These are phyloP conservation scores for Ophiostoma piceae DNA, from an alignment of 2,329 filamentous ascomycete genomes.

Conservation along the genomic window DNA sequence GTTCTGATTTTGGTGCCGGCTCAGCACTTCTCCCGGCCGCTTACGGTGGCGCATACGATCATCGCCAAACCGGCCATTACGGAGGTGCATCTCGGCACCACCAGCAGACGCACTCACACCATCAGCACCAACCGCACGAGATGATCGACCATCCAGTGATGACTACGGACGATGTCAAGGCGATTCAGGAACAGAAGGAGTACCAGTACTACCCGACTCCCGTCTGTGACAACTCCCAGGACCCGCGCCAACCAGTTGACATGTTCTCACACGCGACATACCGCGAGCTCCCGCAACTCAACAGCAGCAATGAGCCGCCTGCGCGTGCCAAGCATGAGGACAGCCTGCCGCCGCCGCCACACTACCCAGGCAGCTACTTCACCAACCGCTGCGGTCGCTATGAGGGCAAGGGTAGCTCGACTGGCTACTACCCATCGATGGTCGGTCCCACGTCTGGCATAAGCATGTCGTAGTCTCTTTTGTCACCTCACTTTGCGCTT, in stretches of 20 bases:
- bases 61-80: constrained; percentile 39
- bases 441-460: constrained; percentile 44
- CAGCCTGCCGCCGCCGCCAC: constrained; percentile 37
- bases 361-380: constrained; percentile 42
- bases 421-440: constrained; percentile 50
- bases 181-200: constrained; percentile 44
- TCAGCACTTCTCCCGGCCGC: constrained; percentile 39
- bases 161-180: constrained; percentile 47
- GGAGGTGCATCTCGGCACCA: constrained; percentile 39
- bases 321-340: constrained; percentile 48
- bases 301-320: constrained; percentile 18
- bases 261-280: constrained; percentile 41
- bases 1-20: constrained; percentile 37
- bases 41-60: constrained; percentile 39
- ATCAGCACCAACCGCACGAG: constrained; percentile 36
- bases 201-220: constrained; percentile 52
- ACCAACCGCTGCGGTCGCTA: constrained; percentile 45
- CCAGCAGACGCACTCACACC: constrained; percentile 5
- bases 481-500: background rate
- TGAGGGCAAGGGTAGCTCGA: constrained; percentile 49
- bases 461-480: constrained; percentile 36
- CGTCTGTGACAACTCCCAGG: constrained; percentile 46
- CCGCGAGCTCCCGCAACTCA: constrained; percentile 33
- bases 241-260: constrained; percentile 44
- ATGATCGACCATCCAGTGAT: constrained; percentile 47